Evolutionary conservation across 2,329 filamentous ascomycete species (phyloP).

Genomic region (Microcyclosporella mali): DNA sequence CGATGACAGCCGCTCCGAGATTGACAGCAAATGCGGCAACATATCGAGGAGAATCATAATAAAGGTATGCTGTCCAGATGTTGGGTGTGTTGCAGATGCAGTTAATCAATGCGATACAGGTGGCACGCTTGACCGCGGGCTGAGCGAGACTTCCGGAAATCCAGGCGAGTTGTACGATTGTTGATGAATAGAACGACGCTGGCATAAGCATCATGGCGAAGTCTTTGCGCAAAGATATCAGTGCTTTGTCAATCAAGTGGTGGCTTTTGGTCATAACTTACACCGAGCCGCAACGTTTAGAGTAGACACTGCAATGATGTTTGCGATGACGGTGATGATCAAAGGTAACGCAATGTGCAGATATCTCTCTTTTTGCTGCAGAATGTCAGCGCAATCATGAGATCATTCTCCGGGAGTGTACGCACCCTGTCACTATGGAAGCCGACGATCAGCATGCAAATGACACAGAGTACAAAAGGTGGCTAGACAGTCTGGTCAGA

Average conservation of each 20-base stretch:
- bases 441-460: conserved; percentile 19
- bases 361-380: conserved; percentile 37
- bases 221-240: conserved; percentile 25
- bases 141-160: conserved; percentile 37
- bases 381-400: background rate
- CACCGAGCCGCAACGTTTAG: conserved; percentile 51
- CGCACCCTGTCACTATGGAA: conserved; percentile 16
- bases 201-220: conserved; percentile 54
- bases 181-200: conserved; percentile 51
- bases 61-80: conserved; percentile 19
- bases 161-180: conserved; percentile 56
- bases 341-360: conserved; percentile 54
- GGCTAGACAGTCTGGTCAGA: conserved; percentile 5
- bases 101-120: conserved; percentile 24
- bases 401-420: background rate
- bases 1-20: conserved; percentile 16
- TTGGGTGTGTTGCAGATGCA: conserved; percentile 24
- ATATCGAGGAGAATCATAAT: conserved; percentile 16
- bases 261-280: conserved; percentile 2
- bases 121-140: conserved; percentile 24
- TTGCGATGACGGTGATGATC: conserved; percentile 49
- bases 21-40: conserved; percentile 19
- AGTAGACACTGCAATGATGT: conserved; percentile 56
- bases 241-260: background rate
- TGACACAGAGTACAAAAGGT: conserved; percentile 18